Evolutionary conservation across 2,329 filamentous ascomycete species (phyloP).

Genomic region (Sporothrix globosa): DNA sequence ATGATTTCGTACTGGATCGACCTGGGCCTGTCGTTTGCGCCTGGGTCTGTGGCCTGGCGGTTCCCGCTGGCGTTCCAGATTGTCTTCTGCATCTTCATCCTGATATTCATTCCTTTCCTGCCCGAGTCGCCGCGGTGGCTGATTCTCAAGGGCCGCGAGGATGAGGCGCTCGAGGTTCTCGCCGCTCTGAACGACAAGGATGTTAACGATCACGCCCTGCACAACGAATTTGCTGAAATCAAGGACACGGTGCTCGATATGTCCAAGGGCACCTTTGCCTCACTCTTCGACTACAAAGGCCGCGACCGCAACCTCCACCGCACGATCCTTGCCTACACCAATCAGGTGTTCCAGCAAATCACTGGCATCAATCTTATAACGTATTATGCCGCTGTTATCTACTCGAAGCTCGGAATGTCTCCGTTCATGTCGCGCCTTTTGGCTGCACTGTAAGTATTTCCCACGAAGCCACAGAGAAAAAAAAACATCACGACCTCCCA

Average conservation of each 20-base stretch:
- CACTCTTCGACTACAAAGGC: conserved; percentile 35
- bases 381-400: conserved; percentile 38
- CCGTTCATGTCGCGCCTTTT: conserved; percentile 35
- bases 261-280: conserved; percentile 36
- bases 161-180: conserved; percentile 51
- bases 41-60: conserved; percentile 57
- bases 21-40: conserved; percentile 59
- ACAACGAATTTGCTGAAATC: conserved; percentile 55
- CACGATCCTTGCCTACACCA: conserved; percentile 36
- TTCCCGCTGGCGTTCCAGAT: conserved; percentile 65
- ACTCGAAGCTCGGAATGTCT: conserved; percentile 35
- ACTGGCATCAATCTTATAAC: conserved; percentile 37
- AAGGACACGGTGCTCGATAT: conserved; percentile 69
- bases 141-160: conserved; percentile 49
- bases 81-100: conserved; percentile 61
- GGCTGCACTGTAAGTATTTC: conserved; percentile 31
- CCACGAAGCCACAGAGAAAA: neutral
- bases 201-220: conserved; percentile 57
- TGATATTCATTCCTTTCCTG: conserved; percentile 55
- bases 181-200: conserved; percentile 47
- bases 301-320: conserved; percentile 38
- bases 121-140: conserved; percentile 58
- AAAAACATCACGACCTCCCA: neutral
- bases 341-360: conserved; percentile 51
- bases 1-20: conserved; percentile 65